Evolutionary conservation across 495 filamentous ascomycete species (phyloP).

Genomic region (Podospora didyma): DNA sequence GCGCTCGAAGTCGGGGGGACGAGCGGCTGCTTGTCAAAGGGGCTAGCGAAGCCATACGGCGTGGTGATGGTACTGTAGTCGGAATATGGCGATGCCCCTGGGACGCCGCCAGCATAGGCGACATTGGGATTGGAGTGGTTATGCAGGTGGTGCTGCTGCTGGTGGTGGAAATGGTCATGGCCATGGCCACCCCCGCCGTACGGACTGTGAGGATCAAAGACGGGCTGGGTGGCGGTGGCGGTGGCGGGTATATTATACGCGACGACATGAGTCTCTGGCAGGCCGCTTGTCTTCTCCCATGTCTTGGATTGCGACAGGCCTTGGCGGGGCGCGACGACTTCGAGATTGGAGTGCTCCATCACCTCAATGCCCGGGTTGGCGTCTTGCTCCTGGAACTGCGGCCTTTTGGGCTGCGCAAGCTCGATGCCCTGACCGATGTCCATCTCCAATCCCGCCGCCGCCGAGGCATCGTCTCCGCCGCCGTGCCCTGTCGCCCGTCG

Average conservation of each 20-base stretch:
- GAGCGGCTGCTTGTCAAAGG: neutral
- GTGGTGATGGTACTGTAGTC: neutral
- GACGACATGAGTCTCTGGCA: neutral
- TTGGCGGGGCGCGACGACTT: constrained; percentile 2
- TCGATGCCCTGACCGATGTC: constrained; percentile 8
- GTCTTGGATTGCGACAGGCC: constrained; percentile 3
- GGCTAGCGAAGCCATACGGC: neutral
- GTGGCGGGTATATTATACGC: neutral
- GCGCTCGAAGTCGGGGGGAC: neutral
- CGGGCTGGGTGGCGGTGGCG: neutral
- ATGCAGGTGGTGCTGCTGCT: neutral
- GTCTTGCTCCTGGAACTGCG: constrained; percentile 1
- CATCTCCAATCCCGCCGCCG: neutral
- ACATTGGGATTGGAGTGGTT: neutral
- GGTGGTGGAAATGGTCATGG: neutral
- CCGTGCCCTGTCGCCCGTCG: too few species aligned
- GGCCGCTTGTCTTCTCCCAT: constrained; percentile 7
- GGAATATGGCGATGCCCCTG: neutral
- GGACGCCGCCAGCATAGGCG: neutral
- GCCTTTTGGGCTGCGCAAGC: neutral
- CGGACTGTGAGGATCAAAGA: too few species aligned
- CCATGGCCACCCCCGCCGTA: too few species aligned
- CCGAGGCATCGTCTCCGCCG: neutral
- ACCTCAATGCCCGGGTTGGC: constrained; percentile 11
- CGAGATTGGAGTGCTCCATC: constrained; percentile 7